These are phyloP conservation scores for Lachnellula occidentalis DNA, from an alignment of 2,329 filamentous ascomycete genomes.

Conservation along the genomic window DNA sequence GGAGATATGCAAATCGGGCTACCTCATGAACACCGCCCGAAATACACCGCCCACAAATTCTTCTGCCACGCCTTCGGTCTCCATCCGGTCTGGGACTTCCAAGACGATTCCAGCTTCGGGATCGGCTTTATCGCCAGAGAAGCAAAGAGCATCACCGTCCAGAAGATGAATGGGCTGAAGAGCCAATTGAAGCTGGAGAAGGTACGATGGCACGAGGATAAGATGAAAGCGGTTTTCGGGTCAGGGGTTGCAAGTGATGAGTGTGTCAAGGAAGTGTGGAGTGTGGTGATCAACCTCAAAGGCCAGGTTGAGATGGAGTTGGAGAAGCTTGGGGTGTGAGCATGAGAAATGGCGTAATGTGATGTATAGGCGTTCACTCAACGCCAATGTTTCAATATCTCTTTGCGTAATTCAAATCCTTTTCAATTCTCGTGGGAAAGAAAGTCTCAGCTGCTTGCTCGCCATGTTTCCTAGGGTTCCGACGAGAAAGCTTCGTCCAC, in stretches of 20 bases:
- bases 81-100: not conserved
- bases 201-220: constrained; percentile 15
- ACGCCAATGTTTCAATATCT: not conserved
- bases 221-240: constrained; percentile 6
- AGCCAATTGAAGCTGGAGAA: constrained; percentile 13
- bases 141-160: not conserved
- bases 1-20: not conserved
- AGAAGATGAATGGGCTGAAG: constrained; percentile 2
- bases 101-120: not conserved
- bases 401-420: not conserved
- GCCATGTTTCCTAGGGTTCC: not conserved
- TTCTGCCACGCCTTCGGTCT: constrained; percentile 11
- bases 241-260: constrained; percentile 2
- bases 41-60: constrained; percentile 3
- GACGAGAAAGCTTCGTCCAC: not conserved
- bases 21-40: not conserved
- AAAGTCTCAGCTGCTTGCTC: too few species aligned
- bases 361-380: too few species aligned
- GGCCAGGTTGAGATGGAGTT: constrained; percentile 4
- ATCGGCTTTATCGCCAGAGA: not conserved
- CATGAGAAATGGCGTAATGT: not conserved
- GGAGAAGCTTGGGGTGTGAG: not conserved
- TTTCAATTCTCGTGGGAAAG: too few species aligned
- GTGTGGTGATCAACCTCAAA: constrained; percentile 10
- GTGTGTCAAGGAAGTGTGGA: constrained; percentile 9